A percentile compares a stretch with the other conserved stretches of the same genome.
These are phyloP conservation scores for Solanum raphanifolium DNA, from an alignment of 257 asterid species.

Conservation along the genomic window DNA sequence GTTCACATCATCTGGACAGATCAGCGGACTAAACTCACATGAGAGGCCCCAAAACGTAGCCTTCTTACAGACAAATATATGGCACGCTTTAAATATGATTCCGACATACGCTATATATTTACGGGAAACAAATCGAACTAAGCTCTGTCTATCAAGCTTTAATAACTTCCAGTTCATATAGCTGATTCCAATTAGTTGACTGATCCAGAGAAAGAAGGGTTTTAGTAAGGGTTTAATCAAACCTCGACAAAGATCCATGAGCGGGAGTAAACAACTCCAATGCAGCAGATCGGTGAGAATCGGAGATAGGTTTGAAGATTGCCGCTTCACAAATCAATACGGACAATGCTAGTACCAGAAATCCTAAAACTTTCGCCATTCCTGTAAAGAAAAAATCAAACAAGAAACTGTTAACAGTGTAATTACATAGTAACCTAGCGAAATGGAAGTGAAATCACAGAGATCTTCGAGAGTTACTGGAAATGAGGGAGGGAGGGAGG, in stretches of 20 bases:
- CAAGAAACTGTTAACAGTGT: background rate
- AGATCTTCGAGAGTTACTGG: background rate
- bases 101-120: background rate
- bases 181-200: background rate
- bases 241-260: conserved; percentile 71
- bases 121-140: background rate
- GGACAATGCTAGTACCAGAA: conserved; percentile 40
- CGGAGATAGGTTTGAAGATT: conserved; percentile 57
- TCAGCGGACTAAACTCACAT: background rate
- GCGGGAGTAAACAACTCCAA: conserved; percentile 44
- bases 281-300: conserved; percentile 87
- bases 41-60: background rate
- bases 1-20: background rate
- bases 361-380: conserved; percentile 43
- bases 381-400: conserved; percentile 4
- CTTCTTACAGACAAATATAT: background rate
- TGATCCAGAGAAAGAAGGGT: background rate
- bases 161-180: background rate
- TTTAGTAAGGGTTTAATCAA: conserved; percentile 32
- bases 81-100: background rate
- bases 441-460: background rate
- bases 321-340: conserved; percentile 57
- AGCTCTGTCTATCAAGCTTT: background rate
- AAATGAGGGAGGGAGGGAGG: background rate
- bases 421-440: background rate